Conservation (phyloP, 2,329 filamentous ascomycete species). For the Pseudopyrenochaeta lycopersici region DNA sequence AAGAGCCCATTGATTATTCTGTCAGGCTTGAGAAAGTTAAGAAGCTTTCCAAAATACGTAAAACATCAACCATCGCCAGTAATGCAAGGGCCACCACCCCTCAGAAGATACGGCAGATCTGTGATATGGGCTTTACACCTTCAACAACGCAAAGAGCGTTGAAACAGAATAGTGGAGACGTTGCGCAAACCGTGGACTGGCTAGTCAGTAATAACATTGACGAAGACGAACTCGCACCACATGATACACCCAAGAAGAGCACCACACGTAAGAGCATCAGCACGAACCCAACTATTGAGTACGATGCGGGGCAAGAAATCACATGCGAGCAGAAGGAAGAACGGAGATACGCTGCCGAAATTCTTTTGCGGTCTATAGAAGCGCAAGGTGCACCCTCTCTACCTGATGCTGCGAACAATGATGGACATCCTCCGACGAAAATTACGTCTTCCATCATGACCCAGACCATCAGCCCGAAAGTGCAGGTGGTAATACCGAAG, state of each 20-base stretch:
- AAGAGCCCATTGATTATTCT: conserved; percentile 41
- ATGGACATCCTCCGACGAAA: background rate
- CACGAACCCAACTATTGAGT: background rate
- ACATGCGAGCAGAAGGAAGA: conserved; percentile 13
- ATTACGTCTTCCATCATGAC: background rate
- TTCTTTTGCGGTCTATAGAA: background rate
- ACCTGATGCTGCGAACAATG: background rate
- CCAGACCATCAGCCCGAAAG: conserved; percentile 22
- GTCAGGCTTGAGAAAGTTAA: conserved; percentile 37
- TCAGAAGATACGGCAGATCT: conserved; percentile 41
- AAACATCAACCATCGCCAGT: conserved; percentile 22
- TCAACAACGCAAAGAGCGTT: conserved; percentile 36
- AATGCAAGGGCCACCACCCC: conserved; percentile 29
- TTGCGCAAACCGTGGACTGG: conserved; percentile 43
- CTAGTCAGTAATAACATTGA: conserved; percentile 34
- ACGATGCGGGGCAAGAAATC: conserved; percentile 8
- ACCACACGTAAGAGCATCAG: background rate
- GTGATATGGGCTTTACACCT: conserved; percentile 49
- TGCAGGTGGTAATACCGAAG: conserved; percentile 35
- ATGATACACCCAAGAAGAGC: conserved; percentile 18
- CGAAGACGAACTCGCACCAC: conserved; percentile 41
- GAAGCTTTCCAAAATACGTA: conserved; percentile 31
- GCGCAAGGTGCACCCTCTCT: background rate
- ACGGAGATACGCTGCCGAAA: conserved; percentile 1
- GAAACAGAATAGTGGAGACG: conserved; percentile 36